Evolutionary conservation across 768 basidiomycete species (phyloP).

Genomic region (Harrya chromipes): DNA sequence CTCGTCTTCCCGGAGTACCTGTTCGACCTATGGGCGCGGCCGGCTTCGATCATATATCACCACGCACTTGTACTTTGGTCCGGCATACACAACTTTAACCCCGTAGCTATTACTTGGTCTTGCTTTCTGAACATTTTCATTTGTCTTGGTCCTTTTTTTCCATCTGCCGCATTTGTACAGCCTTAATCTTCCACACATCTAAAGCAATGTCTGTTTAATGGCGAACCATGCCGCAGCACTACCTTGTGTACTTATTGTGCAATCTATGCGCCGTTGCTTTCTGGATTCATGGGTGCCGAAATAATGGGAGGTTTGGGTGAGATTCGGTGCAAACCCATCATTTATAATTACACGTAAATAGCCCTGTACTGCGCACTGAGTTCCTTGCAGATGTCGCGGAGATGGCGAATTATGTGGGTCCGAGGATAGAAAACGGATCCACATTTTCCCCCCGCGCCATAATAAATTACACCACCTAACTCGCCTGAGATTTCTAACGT

Average conservation of each 20-base stretch:
- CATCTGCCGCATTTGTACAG: constrained; percentile 49
- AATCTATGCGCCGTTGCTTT: constrained; percentile 34
- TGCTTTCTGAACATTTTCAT: constrained; percentile 35
- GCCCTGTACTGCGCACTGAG: too few species aligned
- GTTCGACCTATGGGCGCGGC: constrained; percentile 34
- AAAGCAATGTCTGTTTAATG: constrained; percentile 42
- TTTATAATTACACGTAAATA: too few species aligned
- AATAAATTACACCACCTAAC: background rate
- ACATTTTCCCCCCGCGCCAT: too few species aligned
- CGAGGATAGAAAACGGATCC: too few species aligned
- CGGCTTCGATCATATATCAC: constrained; percentile 49
- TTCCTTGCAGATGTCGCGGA: too few species aligned
- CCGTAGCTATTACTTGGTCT: constrained; percentile 36
- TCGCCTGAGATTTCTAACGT: background rate
- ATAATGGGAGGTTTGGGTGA: too few species aligned
- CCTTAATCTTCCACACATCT: constrained; percentile 37
- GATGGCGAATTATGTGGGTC: too few species aligned
- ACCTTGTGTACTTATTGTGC: constrained; percentile 40
- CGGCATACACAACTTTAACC: constrained; percentile 47
- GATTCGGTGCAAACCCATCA: too few species aligned
- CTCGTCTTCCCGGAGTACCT: constrained; percentile 35
- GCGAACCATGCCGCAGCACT: constrained; percentile 35
- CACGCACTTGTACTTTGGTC: constrained; percentile 68
- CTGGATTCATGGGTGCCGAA: constrained; percentile 1
- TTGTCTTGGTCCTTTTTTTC: constrained; percentile 25